These are phyloP conservation scores for Microbotryum scabiosae DNA, from an alignment of 1,284 basidiomycete species.

Conservation along the genomic window DNA sequence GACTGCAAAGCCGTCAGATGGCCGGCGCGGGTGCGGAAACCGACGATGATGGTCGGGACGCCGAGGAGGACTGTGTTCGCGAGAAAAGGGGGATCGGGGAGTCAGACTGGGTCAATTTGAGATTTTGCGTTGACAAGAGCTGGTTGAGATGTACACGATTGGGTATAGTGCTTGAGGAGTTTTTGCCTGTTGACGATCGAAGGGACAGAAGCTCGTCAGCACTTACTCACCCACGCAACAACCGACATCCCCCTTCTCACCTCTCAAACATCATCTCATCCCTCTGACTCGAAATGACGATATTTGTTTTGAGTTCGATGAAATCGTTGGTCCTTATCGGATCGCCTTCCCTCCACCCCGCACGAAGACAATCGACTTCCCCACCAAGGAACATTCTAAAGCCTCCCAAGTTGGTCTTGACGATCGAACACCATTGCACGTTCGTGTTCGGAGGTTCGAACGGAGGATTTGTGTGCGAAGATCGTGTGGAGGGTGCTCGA, in stretches of 20 bases:
- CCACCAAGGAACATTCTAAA: slow-evolving; percentile 80
- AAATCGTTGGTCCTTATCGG: slow-evolving; percentile 42
- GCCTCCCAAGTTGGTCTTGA: slow-evolving; percentile 76
- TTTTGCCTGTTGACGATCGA: slow-evolving; percentile 47
- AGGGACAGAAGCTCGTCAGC: neutral
- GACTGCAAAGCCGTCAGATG: slow-evolving; percentile 32
- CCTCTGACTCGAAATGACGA: slow-evolving; percentile 58
- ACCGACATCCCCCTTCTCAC: slow-evolving; percentile 44
- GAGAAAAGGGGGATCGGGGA: neutral
- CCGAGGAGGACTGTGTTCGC: slow-evolving; percentile 30
- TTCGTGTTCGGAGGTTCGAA: slow-evolving; percentile 85
- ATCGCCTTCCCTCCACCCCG: neutral
- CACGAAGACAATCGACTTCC: slow-evolving; percentile 79
- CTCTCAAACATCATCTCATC: slow-evolving; percentile 75
- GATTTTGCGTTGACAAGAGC: too few relatives aligned
- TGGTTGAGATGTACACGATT: too few relatives aligned
- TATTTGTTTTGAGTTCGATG: slow-evolving; percentile 89
- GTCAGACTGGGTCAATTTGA: too few relatives aligned
- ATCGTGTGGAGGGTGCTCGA: slow-evolving; percentile 48
- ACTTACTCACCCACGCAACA: neutral
- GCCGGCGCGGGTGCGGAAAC: slow-evolving; percentile 76
- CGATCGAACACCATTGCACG: slow-evolving; percentile 89
- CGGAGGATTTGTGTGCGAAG: neutral
- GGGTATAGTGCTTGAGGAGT: slow-evolving; percentile 89
- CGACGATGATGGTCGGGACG: slow-evolving; percentile 71